Evolutionary conservation across 768 basidiomycete species (phyloP).

Genomic region (Termitomyces bulborhizus): DNA sequence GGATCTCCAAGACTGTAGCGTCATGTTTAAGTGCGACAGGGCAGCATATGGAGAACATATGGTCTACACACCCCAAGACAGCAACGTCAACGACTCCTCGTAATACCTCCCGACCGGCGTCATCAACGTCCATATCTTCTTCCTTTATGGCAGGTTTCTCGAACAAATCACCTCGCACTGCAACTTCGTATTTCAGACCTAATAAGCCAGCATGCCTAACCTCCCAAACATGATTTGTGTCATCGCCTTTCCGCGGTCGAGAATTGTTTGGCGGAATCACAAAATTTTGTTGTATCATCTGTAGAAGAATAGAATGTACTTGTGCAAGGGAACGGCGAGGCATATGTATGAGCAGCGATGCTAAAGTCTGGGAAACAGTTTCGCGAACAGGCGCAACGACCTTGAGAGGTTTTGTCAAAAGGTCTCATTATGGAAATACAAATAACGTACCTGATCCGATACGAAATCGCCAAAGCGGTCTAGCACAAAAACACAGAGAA

Average conservation of each 20-base stretch:
- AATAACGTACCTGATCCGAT: constrained; percentile 63
- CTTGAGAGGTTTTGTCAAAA: constrained; percentile 18
- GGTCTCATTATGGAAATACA: neutral
- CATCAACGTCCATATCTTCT: constrained; percentile 30
- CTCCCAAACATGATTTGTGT: constrained; percentile 82
- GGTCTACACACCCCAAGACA: constrained; percentile 68
- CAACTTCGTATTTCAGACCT: constrained; percentile 97
- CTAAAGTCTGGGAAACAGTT: constrained; percentile 91
- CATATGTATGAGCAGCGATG: constrained; percentile 85
- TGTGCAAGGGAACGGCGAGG: constrained; percentile 70
- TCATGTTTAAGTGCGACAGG: neutral
- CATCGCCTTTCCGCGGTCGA: constrained; percentile 25
- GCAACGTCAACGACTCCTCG: constrained; percentile 86
- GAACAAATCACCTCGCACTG: constrained; percentile 84
- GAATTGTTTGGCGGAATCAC: constrained; percentile 30
- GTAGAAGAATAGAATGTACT: constrained; percentile 78
- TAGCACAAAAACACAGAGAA: constrained; percentile 85
- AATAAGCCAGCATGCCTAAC: constrained; percentile 96
- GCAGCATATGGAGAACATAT: neutral
- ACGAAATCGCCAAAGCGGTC: constrained; percentile 99
- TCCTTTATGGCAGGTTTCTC: constrained; percentile 30
- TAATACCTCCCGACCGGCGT: constrained; percentile 52
- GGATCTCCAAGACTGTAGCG: constrained; percentile 68
- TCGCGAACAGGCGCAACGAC: constrained; percentile 97
- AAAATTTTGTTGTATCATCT: constrained; percentile 93